Conservation (phyloP, 257 asterid genomes). For the Solanum lycopersicoides region DNA sequence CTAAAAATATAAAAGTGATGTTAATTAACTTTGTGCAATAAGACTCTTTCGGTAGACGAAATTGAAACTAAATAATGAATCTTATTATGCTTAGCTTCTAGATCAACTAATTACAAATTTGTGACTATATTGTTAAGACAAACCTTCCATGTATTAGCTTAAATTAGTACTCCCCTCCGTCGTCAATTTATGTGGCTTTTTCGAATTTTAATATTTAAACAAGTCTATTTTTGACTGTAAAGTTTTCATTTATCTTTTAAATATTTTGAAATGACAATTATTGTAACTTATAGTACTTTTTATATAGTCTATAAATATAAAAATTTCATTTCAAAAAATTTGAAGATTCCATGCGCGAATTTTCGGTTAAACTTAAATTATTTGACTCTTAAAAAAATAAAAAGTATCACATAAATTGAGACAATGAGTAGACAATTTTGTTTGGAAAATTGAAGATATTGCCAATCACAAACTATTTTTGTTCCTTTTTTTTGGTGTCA, state of each 20-base stretch:
- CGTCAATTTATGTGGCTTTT: neutral
- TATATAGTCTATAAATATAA: no score
- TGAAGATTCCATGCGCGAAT: no score
- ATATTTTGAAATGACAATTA: no score
- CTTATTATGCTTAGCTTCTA: neutral
- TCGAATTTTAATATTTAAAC: rapidly evolving
- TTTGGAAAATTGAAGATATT: neutral
- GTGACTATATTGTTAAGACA: neutral
- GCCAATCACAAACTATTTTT: neutral
- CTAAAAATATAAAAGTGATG: neutral
- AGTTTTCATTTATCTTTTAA: no score
- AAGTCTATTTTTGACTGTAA: neutral
- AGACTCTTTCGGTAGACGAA: neutral
- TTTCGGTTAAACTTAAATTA: rapidly evolving
- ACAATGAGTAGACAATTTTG: neutral
- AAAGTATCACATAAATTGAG: neutral
- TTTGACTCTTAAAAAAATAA: neutral
- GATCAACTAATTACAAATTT: neutral
- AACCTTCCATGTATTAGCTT: neutral
- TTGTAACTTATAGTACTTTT: no score
- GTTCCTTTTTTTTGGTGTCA: neutral
- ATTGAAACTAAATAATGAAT: neutral
- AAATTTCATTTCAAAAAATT: no score
- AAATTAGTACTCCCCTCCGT: neutral
- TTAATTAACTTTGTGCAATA: neutral